A percentile compares a stretch with the other conserved stretches of the same genome.
These are phyloP conservation scores for Ceratocystis cubensis DNA, from an alignment of 2,329 filamentous ascomycete species.

Conservation along the genomic window DNA sequence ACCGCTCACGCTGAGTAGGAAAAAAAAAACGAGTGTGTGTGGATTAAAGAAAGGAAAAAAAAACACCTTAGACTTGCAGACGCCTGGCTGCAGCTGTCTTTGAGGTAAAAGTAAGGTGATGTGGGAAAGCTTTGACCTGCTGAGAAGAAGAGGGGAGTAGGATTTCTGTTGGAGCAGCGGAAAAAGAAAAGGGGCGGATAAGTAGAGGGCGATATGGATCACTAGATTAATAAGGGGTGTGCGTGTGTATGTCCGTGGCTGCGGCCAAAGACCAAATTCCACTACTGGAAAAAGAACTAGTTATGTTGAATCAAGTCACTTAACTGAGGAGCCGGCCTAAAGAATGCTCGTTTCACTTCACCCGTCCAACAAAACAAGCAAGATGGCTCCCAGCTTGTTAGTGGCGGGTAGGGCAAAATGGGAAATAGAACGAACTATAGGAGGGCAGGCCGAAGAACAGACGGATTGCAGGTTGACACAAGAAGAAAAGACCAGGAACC, in stretches of 20 bases:
- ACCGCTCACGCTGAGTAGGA: background rate
- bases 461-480: background rate
- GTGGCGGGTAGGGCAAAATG: conserved; percentile 3
- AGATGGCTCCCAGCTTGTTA: background rate
- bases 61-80: conserved; percentile 3
- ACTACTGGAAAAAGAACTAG: background rate
- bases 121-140: conserved; percentile 18
- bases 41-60: background rate
- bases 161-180: conserved; percentile 13
- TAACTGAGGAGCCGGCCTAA: background rate
- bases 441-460: background rate
- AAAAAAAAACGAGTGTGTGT: background rate
- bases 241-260: background rate
- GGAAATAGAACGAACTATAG: background rate
- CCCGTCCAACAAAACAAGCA: background rate
- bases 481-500: background rate
- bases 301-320: background rate
- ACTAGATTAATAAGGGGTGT: conserved; percentile 13
- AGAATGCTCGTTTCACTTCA: background rate
- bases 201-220: background rate
- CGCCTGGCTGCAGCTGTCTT: conserved; percentile 8
- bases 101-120: conserved; percentile 9
- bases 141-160: conserved; percentile 10
- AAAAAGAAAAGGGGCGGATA: conserved; percentile 17
- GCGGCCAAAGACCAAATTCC: background rate